A percentile compares a stretch with the other conserved stretches of the same genome.
phyloP scores from a whole-genome alignment of 2,329 filamentous ascomycete species.

The Fusarium pseudocircinatum region DNA sequence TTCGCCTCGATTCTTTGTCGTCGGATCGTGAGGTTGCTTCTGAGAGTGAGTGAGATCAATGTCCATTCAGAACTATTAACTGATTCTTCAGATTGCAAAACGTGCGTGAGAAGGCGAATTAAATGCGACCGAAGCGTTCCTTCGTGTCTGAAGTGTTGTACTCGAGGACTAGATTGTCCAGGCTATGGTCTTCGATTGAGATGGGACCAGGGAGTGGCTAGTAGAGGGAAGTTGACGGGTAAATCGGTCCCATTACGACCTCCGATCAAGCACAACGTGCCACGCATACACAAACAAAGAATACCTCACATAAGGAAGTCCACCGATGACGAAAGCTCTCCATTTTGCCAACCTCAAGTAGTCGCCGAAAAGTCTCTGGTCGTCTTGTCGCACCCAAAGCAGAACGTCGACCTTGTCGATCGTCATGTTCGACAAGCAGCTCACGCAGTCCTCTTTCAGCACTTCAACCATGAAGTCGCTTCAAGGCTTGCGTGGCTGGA shows the following conservation, averaged over 20 bases:
- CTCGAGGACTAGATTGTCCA: not conserved
- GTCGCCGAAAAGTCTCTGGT: fast-evolving
- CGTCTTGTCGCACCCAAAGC: not conserved
- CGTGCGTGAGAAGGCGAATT: not conserved
- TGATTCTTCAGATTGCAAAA: not conserved
- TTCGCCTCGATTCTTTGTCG: not conserved
- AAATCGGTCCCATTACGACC: not conserved
- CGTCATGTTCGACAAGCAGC: not conserved
- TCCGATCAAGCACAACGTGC: not conserved
- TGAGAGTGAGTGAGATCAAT: not conserved
- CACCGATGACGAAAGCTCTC: fast-evolving
- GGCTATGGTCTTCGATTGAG: not conserved
- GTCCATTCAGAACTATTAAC: not conserved
- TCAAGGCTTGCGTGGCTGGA: not conserved
- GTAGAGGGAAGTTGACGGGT: not conserved
- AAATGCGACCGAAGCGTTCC: not conserved
- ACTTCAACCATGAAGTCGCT: not conserved
- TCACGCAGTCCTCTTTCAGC: not conserved
- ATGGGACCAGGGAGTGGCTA: constrained; percentile 6
- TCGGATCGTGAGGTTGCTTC: not conserved
- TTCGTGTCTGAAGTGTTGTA: not conserved
- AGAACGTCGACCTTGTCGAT: not conserved
- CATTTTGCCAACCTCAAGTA: not conserved
- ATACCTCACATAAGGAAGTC: too few relatives aligned
- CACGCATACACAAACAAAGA: not conserved